Evolutionary conservation across 352 stramenopile genomes (phyloP).

Genomic region (Proteromonas lacertae): DNA sequence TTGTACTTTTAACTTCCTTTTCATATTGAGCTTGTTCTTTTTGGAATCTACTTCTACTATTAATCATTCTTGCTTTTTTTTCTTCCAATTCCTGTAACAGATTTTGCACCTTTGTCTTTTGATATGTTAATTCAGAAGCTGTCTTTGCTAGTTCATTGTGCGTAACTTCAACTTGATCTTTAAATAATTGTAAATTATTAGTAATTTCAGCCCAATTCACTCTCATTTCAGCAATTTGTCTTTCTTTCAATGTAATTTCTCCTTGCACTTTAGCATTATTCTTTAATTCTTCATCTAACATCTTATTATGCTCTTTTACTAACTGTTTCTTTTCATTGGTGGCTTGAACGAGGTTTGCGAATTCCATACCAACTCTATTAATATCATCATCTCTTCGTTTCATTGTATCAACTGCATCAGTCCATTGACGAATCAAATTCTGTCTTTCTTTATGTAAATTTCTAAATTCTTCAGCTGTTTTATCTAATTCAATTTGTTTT

Average conservation of each 20-base stretch:
- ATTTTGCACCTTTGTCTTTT: slow-evolving; percentile 29
- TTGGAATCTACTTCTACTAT: slow-evolving; percentile 11
- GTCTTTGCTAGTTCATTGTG: slow-evolving; percentile 47
- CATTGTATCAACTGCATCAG: slow-evolving; percentile 61
- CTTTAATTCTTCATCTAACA: slow-evolving; percentile 34
- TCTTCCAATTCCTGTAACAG: slow-evolving; percentile 26
- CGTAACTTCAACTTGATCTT: slow-evolving; percentile 51
- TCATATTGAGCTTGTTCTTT: slow-evolving; percentile 31
- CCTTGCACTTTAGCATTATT: slow-evolving; percentile 35
- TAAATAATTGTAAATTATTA: slow-evolving; percentile 28
- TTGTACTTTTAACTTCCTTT: slow-evolving; percentile 17
- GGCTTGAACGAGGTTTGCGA: slow-evolving; percentile 12
- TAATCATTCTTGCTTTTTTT: slow-evolving; percentile 17
- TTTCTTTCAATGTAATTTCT: slow-evolving; percentile 24
- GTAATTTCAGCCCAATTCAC: slow-evolving; percentile 22
- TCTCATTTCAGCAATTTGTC: slow-evolving; percentile 13
- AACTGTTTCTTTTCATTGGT: slow-evolving; percentile 22
- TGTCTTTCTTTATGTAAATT: slow-evolving; percentile 56
- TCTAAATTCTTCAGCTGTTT: slow-evolving; percentile 62
- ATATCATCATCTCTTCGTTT: slow-evolving; percentile 60
- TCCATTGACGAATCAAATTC: slow-evolving; percentile 64
- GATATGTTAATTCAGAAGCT: slow-evolving; percentile 34
- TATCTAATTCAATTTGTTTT: slow-evolving; percentile 74
- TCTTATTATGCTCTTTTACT: slow-evolving; percentile 26
- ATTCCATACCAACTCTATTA: slow-evolving; percentile 19